Evolutionary conservation across 306 rosid genomes (phyloP), one percentile per base, ranked within the genome.

Genomic region (Hippophae tibetana): DNA sequence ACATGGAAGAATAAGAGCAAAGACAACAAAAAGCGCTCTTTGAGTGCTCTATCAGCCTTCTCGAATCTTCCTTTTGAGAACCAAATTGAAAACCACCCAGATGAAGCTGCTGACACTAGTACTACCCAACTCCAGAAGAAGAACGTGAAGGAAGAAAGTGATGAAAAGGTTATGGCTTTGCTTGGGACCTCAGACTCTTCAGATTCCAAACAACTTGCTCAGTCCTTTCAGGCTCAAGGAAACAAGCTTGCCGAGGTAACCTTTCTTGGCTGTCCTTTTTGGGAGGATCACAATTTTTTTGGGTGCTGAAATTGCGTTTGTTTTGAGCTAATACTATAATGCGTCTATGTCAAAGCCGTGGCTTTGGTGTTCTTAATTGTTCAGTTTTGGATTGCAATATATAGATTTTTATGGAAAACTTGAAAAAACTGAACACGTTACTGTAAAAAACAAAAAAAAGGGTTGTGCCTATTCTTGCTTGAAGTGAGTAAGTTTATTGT

Each of bases 241-340:
- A 65, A 70, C 50, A 70, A 64, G 71, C 79, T 78, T 10, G 83
- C 79, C 38, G 79, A 78, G 79, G 83, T 78, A 18, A 66, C 23
- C 47, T 6, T 26, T 7, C 13, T 48, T n/a, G 6, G 6, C 13
- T 31, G 3, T 0, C 38, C 5, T 31, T 31, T 31, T 31, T 31
- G 3, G 38, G 38, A 31, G 38, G 5, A 31, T 31, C 38, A 4
- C 38, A 31, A 4, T 31, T 31, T 31, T 31, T 31, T 2, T 31
- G 38, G 3, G 38, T 31, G 38, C 38, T 31, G 38, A 31, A 31
- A 31, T 31, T 31, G 38, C 5, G 38, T 31, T 31, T 31, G 38
- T 31, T 31, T 18, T 31, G 38, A 31, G 38, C 38, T 31, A 2
- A 31, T 31, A 31, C 38, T 31, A 4, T 2, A 4, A 31, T 31